Base-by-base conservation (phyloP, 352 stramenopile species). In the Globisporangium mamillatum region DNA sequence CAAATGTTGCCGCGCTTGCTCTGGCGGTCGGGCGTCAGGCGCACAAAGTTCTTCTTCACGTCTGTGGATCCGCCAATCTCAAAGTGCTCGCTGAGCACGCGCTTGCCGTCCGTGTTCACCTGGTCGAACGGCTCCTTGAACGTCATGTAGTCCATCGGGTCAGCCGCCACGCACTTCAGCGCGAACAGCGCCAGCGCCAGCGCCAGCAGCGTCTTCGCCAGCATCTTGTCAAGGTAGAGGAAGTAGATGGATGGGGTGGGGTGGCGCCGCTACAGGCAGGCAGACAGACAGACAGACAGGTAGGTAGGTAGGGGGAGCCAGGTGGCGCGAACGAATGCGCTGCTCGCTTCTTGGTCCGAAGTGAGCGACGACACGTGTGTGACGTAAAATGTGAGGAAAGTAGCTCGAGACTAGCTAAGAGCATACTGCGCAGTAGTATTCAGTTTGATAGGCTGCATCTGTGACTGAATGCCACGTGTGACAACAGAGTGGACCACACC, bases 31-130 rank as follows among this genome's bases (percentile, higher is more conserved):
- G 86, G 73, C 34, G 86, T 94, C 50, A 94, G 76, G 54, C 86
- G 86, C 59, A 94, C 84, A 64, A 94, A 94, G 72, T 89, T 92
- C 67, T 89, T 89, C 74, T 90, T 91, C 58, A 94, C 83, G 53
- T 92, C 83, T 24, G 84, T 85, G 8, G 76, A 77, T 27, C 87
- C 87, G 53, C 85, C 82, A 36, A 76, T 67, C n/a, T 73, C 58
- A 38, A 91, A 80, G 60, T 76, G 55, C 56, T 88, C 78, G 63
- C 75, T 86, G 63, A 95, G 80, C 73, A 87, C 67, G 27, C 87
- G 85, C 48, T 78, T 74, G 54, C 85, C 85, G 24, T 81, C 57
- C 38, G 65, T 66, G 70, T 86, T 76, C 22, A 93, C 75, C 44
- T 78, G 74, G n/a, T 84, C 73, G 66, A 82, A 95, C 64, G 85